Evolutionary conservation across 1,284 basidiomycete genomes (phyloP), one percentile per base, ranked within the genome.

Genomic region (Cerrena zonata): DNA sequence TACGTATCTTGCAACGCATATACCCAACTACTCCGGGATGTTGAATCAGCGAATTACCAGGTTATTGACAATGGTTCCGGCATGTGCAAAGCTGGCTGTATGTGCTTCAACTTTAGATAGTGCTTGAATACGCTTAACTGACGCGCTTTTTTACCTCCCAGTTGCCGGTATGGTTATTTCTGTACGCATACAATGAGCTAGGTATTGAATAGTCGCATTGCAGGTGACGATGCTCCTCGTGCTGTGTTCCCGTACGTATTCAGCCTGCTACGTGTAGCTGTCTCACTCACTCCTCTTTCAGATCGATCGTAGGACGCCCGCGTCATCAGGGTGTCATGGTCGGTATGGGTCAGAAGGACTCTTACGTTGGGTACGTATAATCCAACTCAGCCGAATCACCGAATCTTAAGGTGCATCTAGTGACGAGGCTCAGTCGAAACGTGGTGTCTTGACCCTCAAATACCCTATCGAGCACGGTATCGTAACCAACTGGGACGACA

Each of bases 401-500:
- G 37, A n/a, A 26, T 45, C 34, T 40, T 25, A 37, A 36, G 13
- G 44, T 7, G 7, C 45, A 30, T 18, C 2, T 60, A 89, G 86
- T 69, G 91, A 94, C 65, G 91, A 94, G 74, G 92, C 92, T 48
- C 92, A 94, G 74, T 89, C 91, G 56, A 94, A 94, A 80, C 89
- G 92, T 77, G 92, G 91, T 83, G 92, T 94, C 73, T 76, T 96
- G 58, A 93, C 90, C 58, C 78, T 96, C 71, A 94, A 78, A 77
- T 93, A 90, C 73, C 86, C 86, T 57, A 88, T 89, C 62, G 82
- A 85, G 69, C 82, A 84, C 69, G 83, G 83, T 67, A 92, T 94
- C 70, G 91, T 95, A 62, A 94, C 91, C 72, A 94, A 95, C 84
- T 95, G 91, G 91, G 89, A 92, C 69, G 90, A 92, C 74, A 92